Conservation (phyloP, 768 basidiomycete genomes). For the Cytidiella melzeri region DNA sequence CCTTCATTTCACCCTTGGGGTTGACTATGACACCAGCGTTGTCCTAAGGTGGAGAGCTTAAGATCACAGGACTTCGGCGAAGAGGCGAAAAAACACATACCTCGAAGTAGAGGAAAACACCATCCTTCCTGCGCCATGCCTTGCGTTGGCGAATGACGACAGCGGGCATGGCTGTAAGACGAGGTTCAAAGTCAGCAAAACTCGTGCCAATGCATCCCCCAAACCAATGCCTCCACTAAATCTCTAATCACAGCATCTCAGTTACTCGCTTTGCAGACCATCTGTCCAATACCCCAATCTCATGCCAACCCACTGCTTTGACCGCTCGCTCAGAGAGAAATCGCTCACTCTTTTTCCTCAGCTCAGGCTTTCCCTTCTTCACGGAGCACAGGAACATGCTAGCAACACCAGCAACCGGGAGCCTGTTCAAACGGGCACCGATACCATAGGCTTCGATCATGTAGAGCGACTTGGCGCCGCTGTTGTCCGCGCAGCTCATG, state of each 20-base stretch:
- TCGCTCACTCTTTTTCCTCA: conserved; percentile 95
- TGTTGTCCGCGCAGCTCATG: conserved; percentile 98
- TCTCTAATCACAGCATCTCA: neutral
- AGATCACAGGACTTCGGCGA: neutral
- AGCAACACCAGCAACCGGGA: conserved; percentile 92
- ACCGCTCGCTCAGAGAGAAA: neutral
- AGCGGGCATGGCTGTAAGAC: conserved; percentile 81
- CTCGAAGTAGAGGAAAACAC: conserved; percentile 99
- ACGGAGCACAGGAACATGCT: conserved; percentile 97
- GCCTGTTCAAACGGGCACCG: conserved; percentile 94
- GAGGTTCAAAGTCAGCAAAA: too few species aligned
- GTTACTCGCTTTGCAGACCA: too few species aligned
- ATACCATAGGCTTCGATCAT: conserved; percentile 94
- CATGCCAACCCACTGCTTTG: neutral
- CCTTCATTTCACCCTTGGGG: conserved; percentile 99
- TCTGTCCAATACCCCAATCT: too few species aligned
- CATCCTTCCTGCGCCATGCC: conserved; percentile 96
- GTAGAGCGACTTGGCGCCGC: conserved; percentile 93
- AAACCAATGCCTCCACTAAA: neutral
- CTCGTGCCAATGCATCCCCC: neutral
- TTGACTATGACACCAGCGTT: conserved; percentile 98
- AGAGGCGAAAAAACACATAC: conserved; percentile 29
- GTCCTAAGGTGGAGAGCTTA: conserved; percentile 44
- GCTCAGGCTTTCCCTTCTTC: conserved; percentile 99
- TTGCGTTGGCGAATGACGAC: conserved; percentile 98